phyloP scores from a whole-genome alignment of 176 grass and related monocot genomes.

The Musa acuminata region DNA sequence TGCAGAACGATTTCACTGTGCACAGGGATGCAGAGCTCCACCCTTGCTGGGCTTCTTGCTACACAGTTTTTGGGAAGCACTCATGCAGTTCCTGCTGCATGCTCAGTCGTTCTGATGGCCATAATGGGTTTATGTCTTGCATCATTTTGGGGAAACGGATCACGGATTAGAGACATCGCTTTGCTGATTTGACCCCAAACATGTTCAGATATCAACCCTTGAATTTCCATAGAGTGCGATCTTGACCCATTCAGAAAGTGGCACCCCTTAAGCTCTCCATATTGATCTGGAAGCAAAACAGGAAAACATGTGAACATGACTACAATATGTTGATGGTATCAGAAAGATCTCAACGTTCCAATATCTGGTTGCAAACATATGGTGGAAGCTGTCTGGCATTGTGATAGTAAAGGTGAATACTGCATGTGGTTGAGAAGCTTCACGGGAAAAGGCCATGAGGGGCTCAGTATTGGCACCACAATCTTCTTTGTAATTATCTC shows the following conservation, averaged over 20 bases:
- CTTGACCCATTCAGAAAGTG: not conserved
- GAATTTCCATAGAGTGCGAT: not conserved
- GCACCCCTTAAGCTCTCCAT: not conserved
- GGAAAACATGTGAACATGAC: not conserved
- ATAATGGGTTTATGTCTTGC: slow-evolving; percentile 80
- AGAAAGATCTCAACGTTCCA: not conserved
- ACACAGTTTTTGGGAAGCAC: slow-evolving; percentile 79
- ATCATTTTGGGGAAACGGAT: slow-evolving; percentile 73
- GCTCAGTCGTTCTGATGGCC: slow-evolving; percentile 84
- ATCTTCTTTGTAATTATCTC: not conserved
- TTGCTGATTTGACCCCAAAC: slow-evolving; percentile 13
- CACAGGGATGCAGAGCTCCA: slow-evolving; percentile 94
- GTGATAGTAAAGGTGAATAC: not conserved
- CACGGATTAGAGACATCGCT: slow-evolving; percentile 40
- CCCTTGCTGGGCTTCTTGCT: slow-evolving; percentile 82
- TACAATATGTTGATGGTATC: not conserved
- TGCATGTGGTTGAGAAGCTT: not conserved
- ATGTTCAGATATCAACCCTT: slow-evolving; percentile 16
- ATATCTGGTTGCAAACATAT: not conserved
- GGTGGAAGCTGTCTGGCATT: not conserved
- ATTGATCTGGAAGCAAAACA: not conserved
- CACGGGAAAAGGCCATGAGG: not conserved
- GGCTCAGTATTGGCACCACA: not conserved
- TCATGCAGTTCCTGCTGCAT: slow-evolving; percentile 85
- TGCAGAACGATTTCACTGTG: slow-evolving; percentile 78